A percentile compares a stretch with the other conserved stretches of the same genome.
phyloP scores from a whole-genome alignment of 2,329 filamentous ascomycete species.

The Albifimbria verrucaria region DNA sequence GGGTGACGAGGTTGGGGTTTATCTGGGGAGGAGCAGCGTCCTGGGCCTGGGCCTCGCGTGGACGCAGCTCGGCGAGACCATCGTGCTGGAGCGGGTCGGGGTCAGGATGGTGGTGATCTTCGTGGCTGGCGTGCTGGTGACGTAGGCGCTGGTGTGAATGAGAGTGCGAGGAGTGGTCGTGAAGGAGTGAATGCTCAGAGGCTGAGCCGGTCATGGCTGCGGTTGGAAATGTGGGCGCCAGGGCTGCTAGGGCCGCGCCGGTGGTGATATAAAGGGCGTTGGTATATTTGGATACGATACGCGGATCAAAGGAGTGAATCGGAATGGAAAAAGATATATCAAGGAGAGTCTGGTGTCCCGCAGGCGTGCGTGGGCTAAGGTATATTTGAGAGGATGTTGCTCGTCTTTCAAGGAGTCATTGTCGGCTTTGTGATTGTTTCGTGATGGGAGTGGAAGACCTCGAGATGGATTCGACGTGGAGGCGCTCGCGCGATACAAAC shows the following conservation, averaged over 20 bases:
- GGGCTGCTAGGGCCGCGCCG: background rate
- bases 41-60: conserved; percentile 18
- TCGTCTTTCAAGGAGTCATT: background rate
- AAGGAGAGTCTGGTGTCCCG: background rate
- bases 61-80: conserved; percentile 7
- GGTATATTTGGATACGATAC: conserved; percentile 20
- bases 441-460: too few relatives aligned
- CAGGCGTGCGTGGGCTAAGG: background rate
- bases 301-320: background rate
- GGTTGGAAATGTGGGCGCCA: conserved; percentile 7
- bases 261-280: conserved; percentile 10
- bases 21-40: conserved; percentile 13
- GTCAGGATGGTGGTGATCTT: conserved; percentile 9
- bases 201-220: conserved; percentile 30
- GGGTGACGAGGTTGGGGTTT: conserved; percentile 32
- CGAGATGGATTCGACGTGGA: background rate
- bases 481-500: background rate
- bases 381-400: background rate
- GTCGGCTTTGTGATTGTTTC: background rate
- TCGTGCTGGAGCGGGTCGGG: conserved; percentile 8
- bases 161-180: conserved; percentile 20
- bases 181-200: conserved; percentile 35
- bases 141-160: conserved; percentile 17
- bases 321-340: background rate
- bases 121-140: conserved; percentile 12